Evolutionary conservation across 768 basidiomycete species (phyloP).

Genomic region (Suillus discolor): DNA sequence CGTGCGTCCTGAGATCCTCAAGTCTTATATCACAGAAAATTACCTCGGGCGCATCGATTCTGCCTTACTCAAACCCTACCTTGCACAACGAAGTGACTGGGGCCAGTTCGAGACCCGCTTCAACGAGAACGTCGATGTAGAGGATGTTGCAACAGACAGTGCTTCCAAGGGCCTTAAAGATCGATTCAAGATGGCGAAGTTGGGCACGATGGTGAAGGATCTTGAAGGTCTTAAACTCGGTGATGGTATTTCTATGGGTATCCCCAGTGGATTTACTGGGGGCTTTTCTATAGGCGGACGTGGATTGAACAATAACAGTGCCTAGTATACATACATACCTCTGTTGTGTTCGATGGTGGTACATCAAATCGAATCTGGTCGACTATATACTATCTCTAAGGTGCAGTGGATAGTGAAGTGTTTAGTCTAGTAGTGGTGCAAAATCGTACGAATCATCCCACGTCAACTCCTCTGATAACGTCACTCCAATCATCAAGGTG

Average conservation of each 20-base stretch:
- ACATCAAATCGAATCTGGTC: background rate
- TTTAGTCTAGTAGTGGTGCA: background rate
- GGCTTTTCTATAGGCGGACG: constrained; percentile 52
- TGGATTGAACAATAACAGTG: constrained; percentile 37
- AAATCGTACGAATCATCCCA: background rate
- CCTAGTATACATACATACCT: background rate
- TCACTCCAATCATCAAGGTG: constrained; percentile 34
- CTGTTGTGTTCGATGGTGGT: background rate
- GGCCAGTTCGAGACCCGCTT: constrained; percentile 82
- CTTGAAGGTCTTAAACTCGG: constrained; percentile 65
- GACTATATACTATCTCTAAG: background rate
- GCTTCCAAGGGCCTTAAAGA: constrained; percentile 53
- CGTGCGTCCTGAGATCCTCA: constrained; percentile 92
- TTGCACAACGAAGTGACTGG: constrained; percentile 91
- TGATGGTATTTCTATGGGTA: constrained; percentile 60
- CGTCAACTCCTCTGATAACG: constrained; percentile 3
- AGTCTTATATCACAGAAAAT: constrained; percentile 92
- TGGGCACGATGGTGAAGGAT: constrained; percentile 89
- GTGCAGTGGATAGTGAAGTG: background rate
- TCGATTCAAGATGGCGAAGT: constrained; percentile 61
- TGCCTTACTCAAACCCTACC: constrained; percentile 84
- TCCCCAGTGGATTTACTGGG: constrained; percentile 59
- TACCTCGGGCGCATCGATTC: constrained; percentile 93
- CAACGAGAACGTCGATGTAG: constrained; percentile 54
- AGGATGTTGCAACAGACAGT: constrained; percentile 43